These are phyloP conservation scores for Kwoniella dendrophila DNA, from an alignment of 768 basidiomycete species.

Conservation along the genomic window DNA sequence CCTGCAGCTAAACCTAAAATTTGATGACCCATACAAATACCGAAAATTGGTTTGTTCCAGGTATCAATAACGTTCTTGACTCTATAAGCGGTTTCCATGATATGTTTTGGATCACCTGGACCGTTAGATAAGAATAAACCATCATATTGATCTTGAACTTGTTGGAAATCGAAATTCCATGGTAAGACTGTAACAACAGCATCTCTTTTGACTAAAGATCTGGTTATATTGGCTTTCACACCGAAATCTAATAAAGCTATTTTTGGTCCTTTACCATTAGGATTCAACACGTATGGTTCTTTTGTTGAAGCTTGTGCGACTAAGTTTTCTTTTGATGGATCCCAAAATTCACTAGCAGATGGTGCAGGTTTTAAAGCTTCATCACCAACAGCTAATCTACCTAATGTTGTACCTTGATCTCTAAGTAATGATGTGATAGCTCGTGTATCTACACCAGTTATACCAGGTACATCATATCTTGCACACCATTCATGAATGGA, in stretches of 20 bases:
- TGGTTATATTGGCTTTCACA: constrained; percentile 94
- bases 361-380: constrained; percentile 69
- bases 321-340: constrained; percentile 87
- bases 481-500: constrained; percentile 91
- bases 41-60: constrained; percentile 93
- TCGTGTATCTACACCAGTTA: constrained; percentile 96
- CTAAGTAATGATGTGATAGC: constrained; percentile 91
- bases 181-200: constrained; percentile 93
- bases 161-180: constrained; percentile 97
- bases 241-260: constrained; percentile 98
- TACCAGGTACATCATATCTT: constrained; percentile 83
- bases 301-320: constrained; percentile 91
- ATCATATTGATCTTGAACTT: constrained; percentile 84
- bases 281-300: constrained; percentile 79
- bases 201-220: constrained; percentile 84
- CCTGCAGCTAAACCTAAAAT: constrained; percentile 97
- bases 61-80: constrained; percentile 79
- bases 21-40: constrained; percentile 99
- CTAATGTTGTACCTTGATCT: constrained; percentile 95
- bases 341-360: constrained; percentile 76
- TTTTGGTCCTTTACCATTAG: constrained; percentile 73
- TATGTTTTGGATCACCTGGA: constrained; percentile 88
- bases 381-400: constrained; percentile 78
- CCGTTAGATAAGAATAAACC: constrained; percentile 96
- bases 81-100: constrained; percentile 78